Percentiles rank a stretch among this genome's conserved stretches.
phyloP scores from a whole-genome alignment of 345 rosid species.

The Gynandropsis gynandra region DNA sequence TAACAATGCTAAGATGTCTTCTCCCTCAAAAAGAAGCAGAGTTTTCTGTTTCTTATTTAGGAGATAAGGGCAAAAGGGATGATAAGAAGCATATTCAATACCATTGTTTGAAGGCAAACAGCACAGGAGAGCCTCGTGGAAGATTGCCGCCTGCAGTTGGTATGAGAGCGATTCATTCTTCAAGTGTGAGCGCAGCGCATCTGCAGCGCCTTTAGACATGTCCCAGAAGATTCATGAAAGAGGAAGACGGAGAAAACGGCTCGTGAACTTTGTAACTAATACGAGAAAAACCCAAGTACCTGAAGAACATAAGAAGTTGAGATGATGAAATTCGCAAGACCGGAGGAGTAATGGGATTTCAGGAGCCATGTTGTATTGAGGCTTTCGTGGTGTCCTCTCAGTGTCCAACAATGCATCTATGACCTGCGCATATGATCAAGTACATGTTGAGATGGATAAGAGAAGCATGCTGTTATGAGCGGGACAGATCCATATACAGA shows the following conservation, averaged over 20 bases:
- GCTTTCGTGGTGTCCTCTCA: slow-evolving; percentile 54
- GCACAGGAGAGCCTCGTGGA: slow-evolving; percentile 56
- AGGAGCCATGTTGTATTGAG: slow-evolving; percentile 76
- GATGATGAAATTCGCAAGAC: slow-evolving; percentile 66
- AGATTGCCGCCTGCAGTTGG: slow-evolving; percentile 68
- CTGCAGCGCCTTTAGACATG: slow-evolving; percentile 42
- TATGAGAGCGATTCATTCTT: slow-evolving; percentile 45
- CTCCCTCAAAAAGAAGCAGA: too few species aligned
- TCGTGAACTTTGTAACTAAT: slow-evolving; percentile 9
- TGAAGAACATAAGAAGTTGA: slow-evolving; percentile 63
- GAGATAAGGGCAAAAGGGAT: slow-evolving; percentile 4
- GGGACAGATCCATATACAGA: too few species aligned
- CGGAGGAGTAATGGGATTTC: slow-evolving; percentile 78
- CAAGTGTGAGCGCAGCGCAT: slow-evolving; percentile 53
- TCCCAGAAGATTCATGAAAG: slow-evolving; percentile 1
- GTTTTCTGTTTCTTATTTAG: slow-evolving; percentile 13
- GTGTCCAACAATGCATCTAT: slow-evolving; percentile 67
- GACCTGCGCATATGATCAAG: slow-evolving; percentile 32
- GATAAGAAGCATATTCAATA: slow-evolving; percentile 18
- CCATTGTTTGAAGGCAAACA: slow-evolving; percentile 42
- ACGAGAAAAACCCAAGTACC: slow-evolving; percentile 32
- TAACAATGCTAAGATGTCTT: too few species aligned
- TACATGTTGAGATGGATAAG: too few species aligned
- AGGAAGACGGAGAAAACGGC: background rate
- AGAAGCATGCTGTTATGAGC: too few species aligned